Conservation (phyloP, 2,329 filamentous ascomycete genomes). For the Ophiostoma ips region DNA sequence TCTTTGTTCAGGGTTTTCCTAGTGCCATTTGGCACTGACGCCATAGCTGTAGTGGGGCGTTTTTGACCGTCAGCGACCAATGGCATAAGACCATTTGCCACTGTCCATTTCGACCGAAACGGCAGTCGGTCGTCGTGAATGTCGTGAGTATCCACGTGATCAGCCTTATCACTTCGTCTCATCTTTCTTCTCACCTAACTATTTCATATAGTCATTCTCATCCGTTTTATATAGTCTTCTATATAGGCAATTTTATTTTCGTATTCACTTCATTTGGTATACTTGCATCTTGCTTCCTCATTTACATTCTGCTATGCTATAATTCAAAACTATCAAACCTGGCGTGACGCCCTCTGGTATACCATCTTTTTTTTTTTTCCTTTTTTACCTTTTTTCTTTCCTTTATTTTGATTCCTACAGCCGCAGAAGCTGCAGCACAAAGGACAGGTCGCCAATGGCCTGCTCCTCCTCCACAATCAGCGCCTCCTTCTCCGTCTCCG, state of each 20-base stretch:
- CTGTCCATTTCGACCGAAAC: not conserved
- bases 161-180: not conserved
- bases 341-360: no score
- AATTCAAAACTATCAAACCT: not conserved
- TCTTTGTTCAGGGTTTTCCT: not conserved
- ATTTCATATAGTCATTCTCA: no score
- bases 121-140: constrained; percentile 5
- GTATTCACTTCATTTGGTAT: no score
- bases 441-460: constrained; percentile 14
- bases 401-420: constrained; percentile 1
- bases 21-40: constrained; percentile 11
- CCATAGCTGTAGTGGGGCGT: constrained; percentile 4
- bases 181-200: no score
- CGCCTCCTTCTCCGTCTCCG: constrained; percentile 32
- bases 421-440: constrained; percentile 12
- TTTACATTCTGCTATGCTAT: no score
- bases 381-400: not conserved
- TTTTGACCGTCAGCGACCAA: not conserved
- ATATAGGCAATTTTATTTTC: no score
- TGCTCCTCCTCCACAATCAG: constrained; percentile 74
- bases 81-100: constrained; percentile 7
- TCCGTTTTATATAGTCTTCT: no score
- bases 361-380: not conserved
- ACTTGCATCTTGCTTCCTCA: no score
- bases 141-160: not conserved